These are phyloP conservation scores for Cytospora mali DNA, from an alignment of 2,329 filamentous ascomycete genomes.

Conservation along the genomic window DNA sequence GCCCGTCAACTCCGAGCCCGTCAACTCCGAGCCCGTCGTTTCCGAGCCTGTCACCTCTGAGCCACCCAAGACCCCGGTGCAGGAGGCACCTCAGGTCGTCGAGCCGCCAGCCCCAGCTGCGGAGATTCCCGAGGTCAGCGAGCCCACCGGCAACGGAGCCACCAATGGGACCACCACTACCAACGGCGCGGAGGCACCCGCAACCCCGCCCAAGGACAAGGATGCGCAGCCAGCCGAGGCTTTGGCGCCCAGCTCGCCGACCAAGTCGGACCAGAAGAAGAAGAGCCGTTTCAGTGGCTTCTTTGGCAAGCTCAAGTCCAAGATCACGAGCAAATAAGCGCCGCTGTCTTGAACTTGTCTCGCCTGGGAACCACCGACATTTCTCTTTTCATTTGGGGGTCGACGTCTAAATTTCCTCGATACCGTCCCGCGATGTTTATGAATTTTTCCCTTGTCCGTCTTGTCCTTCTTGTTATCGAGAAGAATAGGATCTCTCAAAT, in stretches of 20 bases:
- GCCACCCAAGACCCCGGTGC: conserved; percentile 28
- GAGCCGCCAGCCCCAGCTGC: conserved; percentile 30
- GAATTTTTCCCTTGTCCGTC: conserved; percentile 24
- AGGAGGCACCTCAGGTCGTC: conserved; percentile 32
- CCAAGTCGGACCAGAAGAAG: conserved; percentile 56
- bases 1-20: conserved; percentile 19
- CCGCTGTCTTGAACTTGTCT: neutral
- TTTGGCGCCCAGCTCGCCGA: conserved; percentile 32
- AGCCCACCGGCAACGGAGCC: conserved; percentile 28
- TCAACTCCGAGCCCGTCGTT: no score
- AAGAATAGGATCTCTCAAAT: conserved; percentile 28
- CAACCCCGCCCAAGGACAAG: conserved; percentile 31
- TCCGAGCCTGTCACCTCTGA: conserved; percentile 2
- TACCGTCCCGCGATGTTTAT: conserved; percentile 26
- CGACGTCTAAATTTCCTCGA: conserved; percentile 5
- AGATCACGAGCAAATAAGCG: conserved; percentile 35
- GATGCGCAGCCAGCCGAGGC: conserved; percentile 22
- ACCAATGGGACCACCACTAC: conserved; percentile 16
- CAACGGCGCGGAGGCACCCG: conserved; percentile 28
- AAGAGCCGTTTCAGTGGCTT: conserved; percentile 66
- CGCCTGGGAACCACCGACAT: neutral
- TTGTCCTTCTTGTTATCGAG: conserved; percentile 20
- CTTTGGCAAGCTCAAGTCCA: conserved; percentile 60
- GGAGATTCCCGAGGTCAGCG: conserved; percentile 30
- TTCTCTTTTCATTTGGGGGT: neutral